Evolutionary conservation across 1,284 basidiomycete genomes (phyloP).

Genomic region (Cerrena zonata): DNA sequence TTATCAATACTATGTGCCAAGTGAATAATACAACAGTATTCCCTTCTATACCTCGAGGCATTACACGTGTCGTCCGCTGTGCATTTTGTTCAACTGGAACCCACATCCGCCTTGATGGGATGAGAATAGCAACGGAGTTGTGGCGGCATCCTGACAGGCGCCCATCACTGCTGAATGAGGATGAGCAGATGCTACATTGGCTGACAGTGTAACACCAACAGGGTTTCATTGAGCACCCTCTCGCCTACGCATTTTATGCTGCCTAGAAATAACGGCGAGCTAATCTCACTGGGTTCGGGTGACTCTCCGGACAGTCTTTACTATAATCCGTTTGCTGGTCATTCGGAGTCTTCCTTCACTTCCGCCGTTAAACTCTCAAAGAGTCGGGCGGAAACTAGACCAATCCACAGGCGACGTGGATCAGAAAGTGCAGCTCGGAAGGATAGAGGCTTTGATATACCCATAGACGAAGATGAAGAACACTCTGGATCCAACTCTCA

Average conservation of each 20-base stretch:
- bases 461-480: constrained; percentile 11
- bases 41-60: no score
- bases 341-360: constrained; percentile 21
- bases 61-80: no score
- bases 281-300: not conserved
- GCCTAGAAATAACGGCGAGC: not conserved
- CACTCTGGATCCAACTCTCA: constrained; percentile 11
- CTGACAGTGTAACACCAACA: no score
- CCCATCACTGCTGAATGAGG: no score
- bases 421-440: constrained; percentile 21
- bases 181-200: no score
- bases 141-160: no score
- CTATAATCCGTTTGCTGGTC: constrained; percentile 18
- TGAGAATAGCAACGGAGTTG: no score
- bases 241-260: not conserved
- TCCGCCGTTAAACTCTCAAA: constrained; percentile 24
- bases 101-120: no score
- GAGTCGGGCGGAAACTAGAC: constrained; percentile 14
- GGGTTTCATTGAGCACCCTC: not conserved
- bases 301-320: constrained; percentile 8
- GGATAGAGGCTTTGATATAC: constrained; percentile 23
- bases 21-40: no score
- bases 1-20: no score
- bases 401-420: constrained; percentile 22
- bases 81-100: no score